Conservation (phyloP, 1,139 yeast species). For the Suhomyces kunorum region DNA sequence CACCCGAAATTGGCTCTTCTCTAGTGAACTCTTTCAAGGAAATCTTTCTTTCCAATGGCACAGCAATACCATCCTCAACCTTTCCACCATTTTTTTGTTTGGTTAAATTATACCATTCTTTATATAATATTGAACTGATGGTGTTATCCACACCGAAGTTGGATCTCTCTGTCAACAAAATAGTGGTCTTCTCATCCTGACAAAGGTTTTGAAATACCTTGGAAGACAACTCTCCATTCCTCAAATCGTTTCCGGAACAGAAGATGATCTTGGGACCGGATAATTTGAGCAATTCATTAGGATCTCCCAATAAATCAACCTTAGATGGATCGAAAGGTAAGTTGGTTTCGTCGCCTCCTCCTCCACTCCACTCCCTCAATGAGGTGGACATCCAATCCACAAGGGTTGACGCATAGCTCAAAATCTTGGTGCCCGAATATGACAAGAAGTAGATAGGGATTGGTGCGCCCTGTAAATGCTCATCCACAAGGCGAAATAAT, state of each 20-base stretch:
- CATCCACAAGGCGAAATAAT: conserved; percentile 68
- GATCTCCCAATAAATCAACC: conserved; percentile 56
- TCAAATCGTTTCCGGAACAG: conserved; percentile 72
- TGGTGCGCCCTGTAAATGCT: conserved; percentile 54
- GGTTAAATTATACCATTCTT: conserved; percentile 56
- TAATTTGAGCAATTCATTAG: conserved; percentile 56
- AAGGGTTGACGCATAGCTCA: conserved; percentile 84
- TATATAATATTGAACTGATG: conserved; percentile 44
- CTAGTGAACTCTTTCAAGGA: conserved; percentile 35
- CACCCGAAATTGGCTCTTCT: conserved; percentile 53
- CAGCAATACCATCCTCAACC: conserved; percentile 59
- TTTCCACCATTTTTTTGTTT: conserved; percentile 39
- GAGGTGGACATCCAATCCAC: conserved; percentile 93
- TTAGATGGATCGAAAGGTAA: conserved; percentile 75
- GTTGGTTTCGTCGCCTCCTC: conserved; percentile 35
- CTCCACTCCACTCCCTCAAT: conserved; percentile 72
- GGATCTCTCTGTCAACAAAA: conserved; percentile 70
- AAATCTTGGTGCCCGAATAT: conserved; percentile 75
- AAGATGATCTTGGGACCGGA: conserved; percentile 81
- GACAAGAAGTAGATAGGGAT: conserved; percentile 76
- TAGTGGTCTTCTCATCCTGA: conserved; percentile 63
- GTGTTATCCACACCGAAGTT: conserved; percentile 32
- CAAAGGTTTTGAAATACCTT: conserved; percentile 61
- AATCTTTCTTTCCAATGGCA: conserved; percentile 48
- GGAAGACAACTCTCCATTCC: conserved; percentile 63